These are phyloP conservation scores for Orobanche coerulescens DNA, from an alignment of 257 asterid species.

Conservation along the genomic window DNA sequence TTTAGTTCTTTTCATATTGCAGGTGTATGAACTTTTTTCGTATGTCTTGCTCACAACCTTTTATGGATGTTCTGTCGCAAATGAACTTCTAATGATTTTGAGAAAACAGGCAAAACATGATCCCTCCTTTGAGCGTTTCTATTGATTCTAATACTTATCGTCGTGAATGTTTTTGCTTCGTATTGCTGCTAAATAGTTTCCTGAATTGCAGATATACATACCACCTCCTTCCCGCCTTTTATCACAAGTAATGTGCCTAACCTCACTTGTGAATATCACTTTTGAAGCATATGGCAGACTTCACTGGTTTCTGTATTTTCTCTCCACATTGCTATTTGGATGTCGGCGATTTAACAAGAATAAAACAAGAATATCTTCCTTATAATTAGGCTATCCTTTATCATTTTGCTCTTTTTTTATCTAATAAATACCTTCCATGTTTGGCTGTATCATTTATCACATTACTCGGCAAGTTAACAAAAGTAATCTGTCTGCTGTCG, in stretches of 20 bases:
- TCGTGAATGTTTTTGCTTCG: neutral
- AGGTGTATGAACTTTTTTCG: slow-evolving; percentile 85
- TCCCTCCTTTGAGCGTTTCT: slow-evolving; percentile 4
- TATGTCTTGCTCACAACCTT: slow-evolving; percentile 49
- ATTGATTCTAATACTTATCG: neutral
- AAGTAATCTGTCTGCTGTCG: too few species aligned
- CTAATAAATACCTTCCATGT: too few species aligned
- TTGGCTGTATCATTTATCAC: too few species aligned
- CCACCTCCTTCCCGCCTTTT: slow-evolving; percentile 17
- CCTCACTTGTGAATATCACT: slow-evolving; percentile 6
- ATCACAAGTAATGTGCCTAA: slow-evolving; percentile 28
- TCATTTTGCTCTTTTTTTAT: neutral
- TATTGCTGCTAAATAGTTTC: slow-evolving; percentile 38
- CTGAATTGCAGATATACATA: slow-evolving; percentile 55
- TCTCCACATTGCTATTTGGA: slow-evolving; percentile 10
- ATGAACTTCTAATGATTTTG: slow-evolving; percentile 75
- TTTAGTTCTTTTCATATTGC: slow-evolving; percentile 23
- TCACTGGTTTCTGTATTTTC: neutral
- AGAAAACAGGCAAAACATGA: slow-evolving; percentile 61
- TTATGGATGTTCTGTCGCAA: slow-evolving; percentile 62
- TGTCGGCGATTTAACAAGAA: slow-evolving; percentile 8
- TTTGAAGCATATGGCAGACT: slow-evolving; percentile 4
- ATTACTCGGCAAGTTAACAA: too few species aligned
- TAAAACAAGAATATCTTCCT: neutral
- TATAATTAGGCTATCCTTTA: neutral